phyloP scores from a whole-genome alignment of 208 protist genomes.

The Crithidia sp. region DNA sequence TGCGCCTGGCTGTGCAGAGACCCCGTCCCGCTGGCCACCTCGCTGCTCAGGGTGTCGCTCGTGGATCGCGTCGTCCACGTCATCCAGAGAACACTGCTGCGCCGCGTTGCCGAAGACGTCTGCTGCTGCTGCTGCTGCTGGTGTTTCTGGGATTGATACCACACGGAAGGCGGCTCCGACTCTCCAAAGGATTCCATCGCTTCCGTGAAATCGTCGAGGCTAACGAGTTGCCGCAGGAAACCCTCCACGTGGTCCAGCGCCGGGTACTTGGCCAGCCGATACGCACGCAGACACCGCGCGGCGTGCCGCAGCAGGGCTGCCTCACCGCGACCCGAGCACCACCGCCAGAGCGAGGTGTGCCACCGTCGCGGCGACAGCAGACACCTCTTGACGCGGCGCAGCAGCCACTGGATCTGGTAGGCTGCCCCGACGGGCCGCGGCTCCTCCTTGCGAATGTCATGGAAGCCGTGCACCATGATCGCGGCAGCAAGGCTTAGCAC shows the following conservation, averaged over 20 bases:
- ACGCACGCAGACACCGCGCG: constrained; percentile 10
- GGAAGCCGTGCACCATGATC: constrained; percentile 33
- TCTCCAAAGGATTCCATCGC: constrained; percentile 1
- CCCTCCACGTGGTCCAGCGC: constrained; percentile 16
- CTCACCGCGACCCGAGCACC: constrained; percentile 15
- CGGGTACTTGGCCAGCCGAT: constrained; percentile 27
- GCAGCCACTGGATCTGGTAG: constrained; percentile 19
- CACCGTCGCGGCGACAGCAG: constrained; percentile 18
- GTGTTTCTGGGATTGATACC: neutral
- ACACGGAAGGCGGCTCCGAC: too few relatives aligned
- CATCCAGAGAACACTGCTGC: constrained; percentile 1
- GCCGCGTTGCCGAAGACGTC: neutral
- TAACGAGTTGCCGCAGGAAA: constrained; percentile 16
- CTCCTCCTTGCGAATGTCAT: constrained; percentile 15
- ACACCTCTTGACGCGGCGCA: neutral
- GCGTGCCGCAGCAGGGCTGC: constrained; percentile 23
- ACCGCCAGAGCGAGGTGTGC: constrained; percentile 7
- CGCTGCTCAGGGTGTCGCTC: neutral
- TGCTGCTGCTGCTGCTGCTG: too few relatives aligned
- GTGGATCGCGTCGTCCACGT: constrained; percentile 7
- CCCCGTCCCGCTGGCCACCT: neutral
- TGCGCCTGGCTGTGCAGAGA: too few relatives aligned
- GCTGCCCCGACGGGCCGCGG: neutral
- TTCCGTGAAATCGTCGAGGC: constrained; percentile 20
- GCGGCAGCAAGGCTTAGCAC: constrained; percentile 31